Evolutionary conservation across 1,284 basidiomycete species (phyloP).

Genomic region (Phylloporus sp.): DNA sequence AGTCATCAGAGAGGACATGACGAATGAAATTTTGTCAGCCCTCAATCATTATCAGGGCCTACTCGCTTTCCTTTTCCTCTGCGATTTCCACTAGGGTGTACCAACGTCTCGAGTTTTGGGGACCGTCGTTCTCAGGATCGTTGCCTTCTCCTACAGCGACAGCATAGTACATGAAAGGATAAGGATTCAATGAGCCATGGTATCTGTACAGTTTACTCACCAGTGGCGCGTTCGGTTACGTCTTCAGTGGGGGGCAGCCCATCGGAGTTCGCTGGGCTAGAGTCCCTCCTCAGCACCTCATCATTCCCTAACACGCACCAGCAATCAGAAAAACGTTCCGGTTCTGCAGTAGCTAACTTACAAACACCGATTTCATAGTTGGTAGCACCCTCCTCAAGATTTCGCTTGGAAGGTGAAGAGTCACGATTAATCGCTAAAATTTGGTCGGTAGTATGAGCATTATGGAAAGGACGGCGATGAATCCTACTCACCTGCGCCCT

Average conservation of each 20-base stretch:
- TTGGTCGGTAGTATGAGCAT: background rate
- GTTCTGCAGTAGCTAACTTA: slow-evolving; percentile 3
- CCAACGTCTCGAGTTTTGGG: slow-evolving; percentile 7
- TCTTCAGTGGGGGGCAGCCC: background rate
- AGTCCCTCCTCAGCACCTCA: slow-evolving; percentile 1
- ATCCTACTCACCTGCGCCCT: slow-evolving; percentile 19
- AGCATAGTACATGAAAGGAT: background rate
- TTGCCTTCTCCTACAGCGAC: slow-evolving; percentile 6
- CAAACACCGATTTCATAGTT: background rate
- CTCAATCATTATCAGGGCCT: background rate
- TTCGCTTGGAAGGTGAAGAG: background rate
- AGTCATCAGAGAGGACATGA: background rate
- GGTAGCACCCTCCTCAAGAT: background rate
- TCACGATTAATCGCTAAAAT: slow-evolving; percentile 15
- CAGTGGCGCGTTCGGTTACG: background rate
- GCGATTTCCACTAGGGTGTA: slow-evolving; percentile 18
- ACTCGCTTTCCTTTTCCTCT: slow-evolving; percentile 15
- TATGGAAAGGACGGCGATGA: background rate
- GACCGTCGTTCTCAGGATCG: background rate
- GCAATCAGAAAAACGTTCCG: background rate
- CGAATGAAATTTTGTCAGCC: background rate
- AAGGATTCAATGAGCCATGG: no score
- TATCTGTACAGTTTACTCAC: slow-evolving; percentile 19
- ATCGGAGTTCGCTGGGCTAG: background rate
- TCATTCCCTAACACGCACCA: background rate